phyloP scores from a whole-genome alignment of 169 alveolate species.

The Plasmodium cynomolgi region DNA sequence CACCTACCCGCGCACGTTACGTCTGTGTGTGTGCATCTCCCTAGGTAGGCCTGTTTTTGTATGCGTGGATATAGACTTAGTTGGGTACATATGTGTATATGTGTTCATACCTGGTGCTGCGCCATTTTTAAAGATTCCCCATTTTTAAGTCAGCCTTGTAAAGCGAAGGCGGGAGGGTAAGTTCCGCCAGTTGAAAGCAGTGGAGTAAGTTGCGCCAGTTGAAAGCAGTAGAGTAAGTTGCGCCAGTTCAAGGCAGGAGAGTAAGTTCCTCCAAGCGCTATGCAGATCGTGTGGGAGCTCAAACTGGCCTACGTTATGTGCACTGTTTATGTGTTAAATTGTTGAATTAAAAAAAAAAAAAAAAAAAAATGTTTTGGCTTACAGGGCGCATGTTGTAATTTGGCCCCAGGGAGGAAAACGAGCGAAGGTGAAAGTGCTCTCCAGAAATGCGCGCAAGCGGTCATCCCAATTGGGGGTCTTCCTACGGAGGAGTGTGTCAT shows the following conservation, averaged over 20 bases:
- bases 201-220: no score
- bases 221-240: no score
- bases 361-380: not conserved
- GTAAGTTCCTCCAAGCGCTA: not conserved
- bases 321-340: not conserved
- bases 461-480: not conserved
- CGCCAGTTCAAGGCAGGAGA: not conserved
- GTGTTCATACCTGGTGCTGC: not conserved
- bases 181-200: no score
- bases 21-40: not conserved
- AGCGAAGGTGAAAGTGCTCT: not conserved
- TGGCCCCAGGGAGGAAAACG: not conserved
- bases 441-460: not conserved
- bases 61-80: not conserved
- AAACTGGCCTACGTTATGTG: not conserved
- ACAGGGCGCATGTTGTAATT: not conserved
- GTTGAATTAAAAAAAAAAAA: slow-evolving; percentile 1
- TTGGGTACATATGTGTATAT: not conserved
- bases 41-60: not conserved
- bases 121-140: not conserved
- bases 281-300: not conserved
- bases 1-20: not conserved
- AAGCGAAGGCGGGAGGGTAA: not conserved
- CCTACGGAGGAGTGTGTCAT: not conserved
- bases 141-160: slow-evolving; percentile 5